These are phyloP conservation scores for Umbelopsis sp. DNA, from an alignment of 192 early-diverging fungal genomes.

Conservation along the genomic window DNA sequence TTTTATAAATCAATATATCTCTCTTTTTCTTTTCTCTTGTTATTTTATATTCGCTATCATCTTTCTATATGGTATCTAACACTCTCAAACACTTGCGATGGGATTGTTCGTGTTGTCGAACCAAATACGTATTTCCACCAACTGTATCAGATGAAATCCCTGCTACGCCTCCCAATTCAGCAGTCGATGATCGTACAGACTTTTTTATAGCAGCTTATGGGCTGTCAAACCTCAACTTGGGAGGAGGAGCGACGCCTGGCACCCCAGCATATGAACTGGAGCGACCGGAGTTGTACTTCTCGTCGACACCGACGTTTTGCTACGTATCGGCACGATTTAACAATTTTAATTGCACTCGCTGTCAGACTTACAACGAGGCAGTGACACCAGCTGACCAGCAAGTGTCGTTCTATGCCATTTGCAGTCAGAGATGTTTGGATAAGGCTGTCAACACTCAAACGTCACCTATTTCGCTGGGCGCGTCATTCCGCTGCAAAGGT, in stretches of 20 bases:
- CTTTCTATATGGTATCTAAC: neutral
- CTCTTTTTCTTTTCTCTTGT: neutral
- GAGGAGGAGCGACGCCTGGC: neutral
- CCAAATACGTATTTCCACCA: constrained; percentile 6
- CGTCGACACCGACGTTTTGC: neutral
- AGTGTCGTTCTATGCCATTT: constrained; percentile 15
- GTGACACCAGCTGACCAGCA: constrained; percentile 2
- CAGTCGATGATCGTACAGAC: neutral
- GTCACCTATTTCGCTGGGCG: constrained; percentile 6
- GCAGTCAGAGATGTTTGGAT: constrained; percentile 11
- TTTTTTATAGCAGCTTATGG: constrained; percentile 14
- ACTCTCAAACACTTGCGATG: constrained; percentile 4
- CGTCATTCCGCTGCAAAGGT: neutral
- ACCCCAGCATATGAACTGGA: neutral
- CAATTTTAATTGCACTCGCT: constrained; percentile 16
- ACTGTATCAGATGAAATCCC: neutral
- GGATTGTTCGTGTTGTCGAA: constrained; percentile 16
- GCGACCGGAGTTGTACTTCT: constrained; percentile 11
- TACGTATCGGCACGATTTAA: constrained; percentile 14
- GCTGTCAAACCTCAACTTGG: neutral
- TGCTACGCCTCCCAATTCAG: constrained; percentile 1
- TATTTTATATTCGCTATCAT: neutral
- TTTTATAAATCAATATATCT: neutral
- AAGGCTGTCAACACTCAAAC: constrained; percentile 13
- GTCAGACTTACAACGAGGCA: constrained; percentile 15